These are phyloP conservation scores for Cairneyella variabilis DNA, from an alignment of 495 filamentous ascomycete species.

Conservation along the genomic window DNA sequence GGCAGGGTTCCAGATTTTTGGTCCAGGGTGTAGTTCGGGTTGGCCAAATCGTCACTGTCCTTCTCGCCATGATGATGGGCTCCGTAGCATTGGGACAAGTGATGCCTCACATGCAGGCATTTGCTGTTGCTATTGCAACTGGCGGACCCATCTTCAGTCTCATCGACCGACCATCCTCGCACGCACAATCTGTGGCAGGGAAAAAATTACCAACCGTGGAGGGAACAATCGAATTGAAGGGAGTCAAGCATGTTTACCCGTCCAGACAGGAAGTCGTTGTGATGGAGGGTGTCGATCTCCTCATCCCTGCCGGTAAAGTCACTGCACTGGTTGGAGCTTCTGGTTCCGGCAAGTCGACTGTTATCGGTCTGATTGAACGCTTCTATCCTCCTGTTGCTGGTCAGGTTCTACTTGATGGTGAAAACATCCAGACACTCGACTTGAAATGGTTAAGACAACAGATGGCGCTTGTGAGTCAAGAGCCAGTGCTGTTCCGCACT, in stretches of 20 bases:
- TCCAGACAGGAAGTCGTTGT: conserved; percentile 85
- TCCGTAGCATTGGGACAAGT: conserved; percentile 85
- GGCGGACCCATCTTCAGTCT: conserved; percentile 83
- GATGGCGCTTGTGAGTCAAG: conserved; percentile 78
- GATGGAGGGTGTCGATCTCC: conserved; percentile 72
- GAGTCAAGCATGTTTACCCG: conserved; percentile 87
- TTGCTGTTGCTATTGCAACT: conserved; percentile 72
- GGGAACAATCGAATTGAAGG: conserved; percentile 73
- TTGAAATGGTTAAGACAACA: conserved; percentile 86
- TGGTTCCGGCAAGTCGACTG: conserved; percentile 89
- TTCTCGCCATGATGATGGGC: conserved; percentile 83
- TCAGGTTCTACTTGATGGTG: conserved; percentile 72
- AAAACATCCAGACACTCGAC: conserved; percentile 73
- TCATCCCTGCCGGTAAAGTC: conserved; percentile 78
- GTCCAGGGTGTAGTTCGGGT: conserved; percentile 49
- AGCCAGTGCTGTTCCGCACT: conserved; percentile 75
- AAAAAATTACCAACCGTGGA: too few species aligned
- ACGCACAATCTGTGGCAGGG: conserved; percentile 70
- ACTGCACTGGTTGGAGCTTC: conserved; percentile 87
- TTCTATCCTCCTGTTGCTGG: conserved; percentile 86
- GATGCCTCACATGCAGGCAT: conserved; percentile 75
- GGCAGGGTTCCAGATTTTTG: conserved; percentile 79
- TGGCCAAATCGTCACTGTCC: conserved; percentile 64
- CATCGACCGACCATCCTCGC: conserved; percentile 78
- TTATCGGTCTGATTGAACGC: too few species aligned